Percentiles rank a stretch among this genome's conserved stretches.
These are phyloP conservation scores for Trichoderma sp. DNA, from an alignment of 2,329 filamentous ascomycete genomes.

Conservation along the genomic window DNA sequence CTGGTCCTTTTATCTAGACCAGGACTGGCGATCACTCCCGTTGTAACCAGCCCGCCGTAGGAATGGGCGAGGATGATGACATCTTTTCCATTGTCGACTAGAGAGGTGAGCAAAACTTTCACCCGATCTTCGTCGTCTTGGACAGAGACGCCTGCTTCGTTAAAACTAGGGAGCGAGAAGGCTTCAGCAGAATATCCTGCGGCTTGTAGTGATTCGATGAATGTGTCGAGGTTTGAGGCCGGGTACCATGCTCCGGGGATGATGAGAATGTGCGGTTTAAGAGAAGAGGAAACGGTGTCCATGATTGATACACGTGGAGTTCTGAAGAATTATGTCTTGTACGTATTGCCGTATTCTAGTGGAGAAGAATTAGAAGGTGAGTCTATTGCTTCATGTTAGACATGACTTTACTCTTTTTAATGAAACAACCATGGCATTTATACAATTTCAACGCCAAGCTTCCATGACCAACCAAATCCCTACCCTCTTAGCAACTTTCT, in stretches of 20 bases:
- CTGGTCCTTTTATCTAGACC: neutral
- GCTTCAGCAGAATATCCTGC: neutral
- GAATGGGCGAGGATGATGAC: neutral
- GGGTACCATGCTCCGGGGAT: conserved; percentile 3
- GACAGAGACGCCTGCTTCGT: neutral
- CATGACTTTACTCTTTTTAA: neutral
- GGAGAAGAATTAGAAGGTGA: neutral
- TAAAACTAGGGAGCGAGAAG: neutral
- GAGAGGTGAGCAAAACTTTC: neutral
- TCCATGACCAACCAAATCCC: neutral
- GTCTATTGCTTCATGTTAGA: neutral
- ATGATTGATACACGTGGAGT: neutral
- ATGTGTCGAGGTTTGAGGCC: neutral
- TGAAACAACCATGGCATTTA: neutral
- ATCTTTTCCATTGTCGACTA: neutral
- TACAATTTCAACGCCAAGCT: neutral
- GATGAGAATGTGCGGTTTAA: neutral
- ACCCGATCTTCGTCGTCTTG: neutral
- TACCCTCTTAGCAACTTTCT: neutral
- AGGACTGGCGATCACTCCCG: neutral
- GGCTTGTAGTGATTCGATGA: neutral
- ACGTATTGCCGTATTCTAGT: rapidly evolving
- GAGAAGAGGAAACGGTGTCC: neutral
- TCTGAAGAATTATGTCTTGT: neutral
- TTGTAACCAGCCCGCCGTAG: neutral